Evolutionary conservation across 352 stramenopile species (phyloP), one percentile per base, ranked within the genome.

Genomic region (Phytophthora pini): DNA sequence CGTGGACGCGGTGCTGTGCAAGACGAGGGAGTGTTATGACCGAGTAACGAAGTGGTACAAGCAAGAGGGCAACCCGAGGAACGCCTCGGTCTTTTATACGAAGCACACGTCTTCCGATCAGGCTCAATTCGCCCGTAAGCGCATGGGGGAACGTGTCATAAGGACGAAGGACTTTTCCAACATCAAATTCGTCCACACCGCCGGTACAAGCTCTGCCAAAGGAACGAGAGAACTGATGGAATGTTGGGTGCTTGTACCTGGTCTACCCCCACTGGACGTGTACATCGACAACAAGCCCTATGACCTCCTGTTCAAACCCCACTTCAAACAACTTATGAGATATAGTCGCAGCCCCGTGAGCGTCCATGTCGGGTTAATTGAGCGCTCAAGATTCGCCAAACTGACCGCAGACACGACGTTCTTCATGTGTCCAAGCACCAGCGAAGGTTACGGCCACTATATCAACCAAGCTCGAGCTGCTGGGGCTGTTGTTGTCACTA

Each of bases 391-490:
- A 15, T 92, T 86, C 43, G 75, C 69, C 9, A 77, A 79, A 20
- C 17, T 87, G n/a, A 53, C 86, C 6, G 71, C 74, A 2, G 70
- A 87, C 17, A 46, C 77, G 2, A 40, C 77, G 12, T 85, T 80
- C 46, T 77, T 92, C 47, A 66, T 90, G 56, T 89, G 76, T 58
- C 67, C 84, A 29, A 92, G 84, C 41, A 26, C 39, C 1, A 76
- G 70, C 32, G 83, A 92, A 75, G 82, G 79, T 2, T 92, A 86
- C 48, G 80, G 82, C 11, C 82, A 90, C 64, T 85, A 84, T 56
- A 85, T 91, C 54, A 91, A 91, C 57, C 82, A 91, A 39, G 82
- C 76, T 1, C 74, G 79, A 3, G 80, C 82, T 3, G 40, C 76
- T 24, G 76, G 82, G 1, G 78, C 57, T 15, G 58, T 89, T 8